These are phyloP conservation scores for Saturnispora quitensis DNA, from an alignment of 805 yeast species.

Conservation along the genomic window DNA sequence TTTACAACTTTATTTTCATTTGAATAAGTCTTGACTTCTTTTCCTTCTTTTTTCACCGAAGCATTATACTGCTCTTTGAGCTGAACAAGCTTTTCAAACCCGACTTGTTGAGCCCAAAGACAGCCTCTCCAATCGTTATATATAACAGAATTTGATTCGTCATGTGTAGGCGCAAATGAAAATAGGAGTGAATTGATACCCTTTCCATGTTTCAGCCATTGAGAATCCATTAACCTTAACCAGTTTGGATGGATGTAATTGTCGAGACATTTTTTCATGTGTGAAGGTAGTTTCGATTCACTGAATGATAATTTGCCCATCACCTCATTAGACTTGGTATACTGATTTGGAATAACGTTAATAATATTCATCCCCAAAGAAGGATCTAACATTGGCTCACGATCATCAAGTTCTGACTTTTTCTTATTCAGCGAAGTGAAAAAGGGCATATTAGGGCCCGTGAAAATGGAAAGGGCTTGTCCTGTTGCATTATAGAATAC, in stretches of 20 bases:
- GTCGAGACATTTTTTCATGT: conserved; percentile 30
- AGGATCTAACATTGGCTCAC: conserved; percentile 59
- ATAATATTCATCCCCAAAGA: conserved; percentile 46
- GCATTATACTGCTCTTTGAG: conserved; percentile 7
- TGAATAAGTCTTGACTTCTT: not conserved
- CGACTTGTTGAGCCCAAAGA: conserved; percentile 46
- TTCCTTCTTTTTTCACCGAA: conserved; percentile 1
- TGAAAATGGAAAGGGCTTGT: conserved; percentile 56
- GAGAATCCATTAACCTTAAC: conserved; percentile 54
- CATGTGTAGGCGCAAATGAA: conserved; percentile 59
- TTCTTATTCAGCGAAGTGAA: conserved; percentile 60
- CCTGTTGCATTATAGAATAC: conserved; percentile 43
- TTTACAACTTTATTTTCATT: not conserved
- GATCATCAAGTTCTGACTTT: conserved; percentile 66
- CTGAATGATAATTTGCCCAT: conserved; percentile 38
- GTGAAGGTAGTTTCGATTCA: conserved; percentile 12
- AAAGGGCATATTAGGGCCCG: conserved; percentile 62
- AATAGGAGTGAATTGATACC: conserved; percentile 30
- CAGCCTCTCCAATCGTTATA: conserved; percentile 42
- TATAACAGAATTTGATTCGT: conserved; percentile 48
- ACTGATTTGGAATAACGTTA: conserved; percentile 52
- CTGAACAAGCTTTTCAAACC: conserved; percentile 31
- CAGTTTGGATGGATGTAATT: conserved; percentile 53
- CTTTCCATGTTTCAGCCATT: conserved; percentile 46
- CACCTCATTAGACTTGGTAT: conserved; percentile 29